These are phyloP conservation scores for Omphalotus olearius DNA, from an alignment of 1,284 basidiomycete genomes.

Conservation along the genomic window DNA sequence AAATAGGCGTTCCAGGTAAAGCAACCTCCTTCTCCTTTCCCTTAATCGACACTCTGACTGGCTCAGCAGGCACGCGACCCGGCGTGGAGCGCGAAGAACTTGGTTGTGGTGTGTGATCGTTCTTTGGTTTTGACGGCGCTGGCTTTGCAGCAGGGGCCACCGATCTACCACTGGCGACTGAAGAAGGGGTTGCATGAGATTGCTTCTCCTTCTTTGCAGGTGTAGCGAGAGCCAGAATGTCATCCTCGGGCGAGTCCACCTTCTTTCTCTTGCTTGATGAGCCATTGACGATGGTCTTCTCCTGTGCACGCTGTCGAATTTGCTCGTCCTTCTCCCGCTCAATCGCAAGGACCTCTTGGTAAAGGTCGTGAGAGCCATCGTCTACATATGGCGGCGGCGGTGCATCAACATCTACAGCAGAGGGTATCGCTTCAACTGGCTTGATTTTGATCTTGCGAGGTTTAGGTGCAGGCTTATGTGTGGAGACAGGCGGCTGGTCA, in stretches of 20 bases:
- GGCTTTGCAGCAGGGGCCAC: constrained; percentile 17
- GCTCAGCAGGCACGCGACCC: constrained; percentile 18
- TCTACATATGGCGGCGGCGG: constrained; percentile 65
- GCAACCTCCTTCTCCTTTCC: constrained; percentile 61
- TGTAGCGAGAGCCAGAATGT: constrained; percentile 54
- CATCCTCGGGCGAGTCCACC: constrained; percentile 43
- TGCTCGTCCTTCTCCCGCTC: constrained; percentile 59
- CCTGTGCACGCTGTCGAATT: constrained; percentile 37
- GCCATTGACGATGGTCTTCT: constrained; percentile 26
- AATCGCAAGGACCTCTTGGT: constrained; percentile 78
- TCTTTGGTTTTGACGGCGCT: constrained; percentile 36
- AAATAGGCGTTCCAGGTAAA: constrained; percentile 23
- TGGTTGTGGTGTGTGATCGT: constrained; percentile 27
- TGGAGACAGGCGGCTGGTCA: no score
- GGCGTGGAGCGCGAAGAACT: constrained; percentile 17
- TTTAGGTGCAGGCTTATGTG: constrained; percentile 25
- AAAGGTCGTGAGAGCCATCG: constrained; percentile 71
- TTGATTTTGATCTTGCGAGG: constrained; percentile 39
- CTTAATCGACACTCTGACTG: constrained; percentile 41
- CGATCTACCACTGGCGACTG: constrained; percentile 17
- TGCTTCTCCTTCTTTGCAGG: constrained; percentile 62
- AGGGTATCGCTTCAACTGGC: constrained; percentile 3
- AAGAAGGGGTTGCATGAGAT: constrained; percentile 29
- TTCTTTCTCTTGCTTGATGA: constrained; percentile 53
- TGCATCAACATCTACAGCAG: constrained; percentile 34